These are phyloP conservation scores for Talaromyces stipitatus DNA, from an alignment of 495 filamentous ascomycete species.

Conservation along the genomic window DNA sequence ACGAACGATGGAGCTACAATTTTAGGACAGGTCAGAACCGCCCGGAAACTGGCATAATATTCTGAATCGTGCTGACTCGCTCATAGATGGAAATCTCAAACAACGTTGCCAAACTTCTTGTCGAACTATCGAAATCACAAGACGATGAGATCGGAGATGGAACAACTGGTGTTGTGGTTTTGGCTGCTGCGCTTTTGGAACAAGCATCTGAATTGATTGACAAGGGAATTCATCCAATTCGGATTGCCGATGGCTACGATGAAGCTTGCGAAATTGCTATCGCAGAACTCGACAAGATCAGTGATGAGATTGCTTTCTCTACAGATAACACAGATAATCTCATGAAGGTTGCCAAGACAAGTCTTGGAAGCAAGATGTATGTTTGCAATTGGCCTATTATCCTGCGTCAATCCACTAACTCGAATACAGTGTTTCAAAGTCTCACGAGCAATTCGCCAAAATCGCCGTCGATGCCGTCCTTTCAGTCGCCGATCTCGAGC, in stretches of 20 bases:
- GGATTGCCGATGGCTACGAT: slow-evolving; percentile 97
- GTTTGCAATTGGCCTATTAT: too few relatives aligned
- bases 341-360: slow-evolving; percentile 88
- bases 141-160: slow-evolving; percentile 99
- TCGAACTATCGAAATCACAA: slow-evolving; percentile 97
- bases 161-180: slow-evolving; percentile 94
- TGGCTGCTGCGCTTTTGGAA: slow-evolving; percentile 91
- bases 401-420: slow-evolving; percentile 23
- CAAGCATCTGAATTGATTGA: slow-evolving; percentile 98
- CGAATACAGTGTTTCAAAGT: slow-evolving; percentile 76
- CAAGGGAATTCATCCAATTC: slow-evolving; percentile 97
- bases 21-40: slow-evolving; percentile 63
- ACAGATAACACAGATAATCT: slow-evolving; percentile 72
- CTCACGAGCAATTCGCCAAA: slow-evolving; percentile 94
- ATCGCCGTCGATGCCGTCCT: slow-evolving; percentile 97
- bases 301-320: slow-evolving; percentile 81
- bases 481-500: slow-evolving; percentile 90
- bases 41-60: not conserved
- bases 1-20: slow-evolving; percentile 99
- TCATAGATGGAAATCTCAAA: slow-evolving; percentile 95
- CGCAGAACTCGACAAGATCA: slow-evolving; percentile 83
- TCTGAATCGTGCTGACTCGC: too few relatives aligned
- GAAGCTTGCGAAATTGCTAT: slow-evolving; percentile 95
- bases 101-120: slow-evolving; percentile 92
- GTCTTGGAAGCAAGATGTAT: slow-evolving; percentile 93